phyloP scores from a whole-genome alignment of 2,329 filamentous ascomycete genomes.

The Fusarium algeriense region DNA sequence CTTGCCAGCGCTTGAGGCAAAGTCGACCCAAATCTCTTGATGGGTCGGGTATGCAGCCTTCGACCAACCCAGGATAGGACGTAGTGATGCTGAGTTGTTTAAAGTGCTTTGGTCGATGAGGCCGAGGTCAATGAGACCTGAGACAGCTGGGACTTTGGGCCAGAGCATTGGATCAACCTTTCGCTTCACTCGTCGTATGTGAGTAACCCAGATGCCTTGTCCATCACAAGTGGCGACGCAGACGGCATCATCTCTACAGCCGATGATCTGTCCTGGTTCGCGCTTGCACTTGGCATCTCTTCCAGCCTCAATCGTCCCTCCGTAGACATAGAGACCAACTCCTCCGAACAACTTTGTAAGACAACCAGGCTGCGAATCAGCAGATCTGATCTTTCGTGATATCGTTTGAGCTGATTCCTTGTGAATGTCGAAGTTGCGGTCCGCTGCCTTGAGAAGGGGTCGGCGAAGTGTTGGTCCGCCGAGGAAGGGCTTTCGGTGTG shows the following conservation, averaged over 20 bases:
- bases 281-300: not conserved
- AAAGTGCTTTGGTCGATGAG: not conserved
- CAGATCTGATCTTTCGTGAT: conserved; percentile 32
- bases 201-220: conserved; percentile 28
- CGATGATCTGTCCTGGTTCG: conserved; percentile 3
- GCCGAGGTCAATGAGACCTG: conserved; percentile 12
- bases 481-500: conserved; percentile 8
- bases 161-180: conserved; percentile 33
- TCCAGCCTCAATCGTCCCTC: conserved; percentile 11
- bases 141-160: conserved; percentile 28
- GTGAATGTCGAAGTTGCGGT: conserved; percentile 14
- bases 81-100: not conserved
- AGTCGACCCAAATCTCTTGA: conserved; percentile 26
- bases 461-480: conserved; percentile 15
- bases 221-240: conserved; percentile 29
- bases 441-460: conserved; percentile 22
- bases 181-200: conserved; percentile 28
- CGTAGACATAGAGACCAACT: conserved; percentile 27
- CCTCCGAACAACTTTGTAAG: conserved; percentile 16
- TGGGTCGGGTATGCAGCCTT: not conserved
- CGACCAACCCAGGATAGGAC: not conserved
- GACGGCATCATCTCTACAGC: conserved; percentile 1
- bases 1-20: not conserved
- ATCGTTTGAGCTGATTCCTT: conserved; percentile 14
- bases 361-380: conserved; percentile 35